These are phyloP conservation scores for Suhomyces bokatorum DNA, from an alignment of 1,139 yeast species.

Conservation along the genomic window DNA sequence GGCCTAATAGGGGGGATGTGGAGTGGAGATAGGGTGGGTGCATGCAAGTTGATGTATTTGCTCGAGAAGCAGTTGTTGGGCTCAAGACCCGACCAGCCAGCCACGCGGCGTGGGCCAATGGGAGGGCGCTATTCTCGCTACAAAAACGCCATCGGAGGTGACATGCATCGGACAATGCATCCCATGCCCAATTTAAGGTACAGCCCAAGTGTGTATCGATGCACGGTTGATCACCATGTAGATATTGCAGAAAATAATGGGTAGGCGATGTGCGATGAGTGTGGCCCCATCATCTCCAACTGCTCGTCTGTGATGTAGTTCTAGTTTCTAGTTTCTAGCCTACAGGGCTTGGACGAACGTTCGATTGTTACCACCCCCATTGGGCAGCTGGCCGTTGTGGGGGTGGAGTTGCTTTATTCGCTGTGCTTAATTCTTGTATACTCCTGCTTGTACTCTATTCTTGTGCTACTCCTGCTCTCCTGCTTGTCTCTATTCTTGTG, in stretches of 20 bases:
- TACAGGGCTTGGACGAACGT: too few relatives aligned
- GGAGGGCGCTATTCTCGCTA: neutral
- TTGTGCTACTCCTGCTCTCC: too few relatives aligned
- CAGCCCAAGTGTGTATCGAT: neutral
- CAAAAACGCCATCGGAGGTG: neutral
- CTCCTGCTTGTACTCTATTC: too few relatives aligned
- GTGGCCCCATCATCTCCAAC: neutral
- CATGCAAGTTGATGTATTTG: neutral
- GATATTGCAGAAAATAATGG: neutral
- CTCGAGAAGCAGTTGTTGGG: neutral
- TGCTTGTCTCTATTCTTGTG: too few relatives aligned
- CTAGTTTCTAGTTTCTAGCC: too few relatives aligned
- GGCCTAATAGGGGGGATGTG: neutral
- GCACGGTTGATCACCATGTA: neutral
- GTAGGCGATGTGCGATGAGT: conserved; percentile 4
- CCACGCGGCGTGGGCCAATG: neutral
- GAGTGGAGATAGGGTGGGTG: conserved; percentile 2
- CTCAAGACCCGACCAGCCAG: neutral
- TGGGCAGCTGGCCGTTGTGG: too few relatives aligned
- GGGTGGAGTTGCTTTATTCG: too few relatives aligned
- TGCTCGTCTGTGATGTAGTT: too few relatives aligned
- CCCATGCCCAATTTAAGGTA: conserved; percentile 1
- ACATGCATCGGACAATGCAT: neutral
- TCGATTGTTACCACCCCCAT: too few relatives aligned
- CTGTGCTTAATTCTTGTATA: too few relatives aligned